These are phyloP conservation scores for Verticillium zaregamsianum DNA, from an alignment of 2,329 filamentous ascomycete species.

Conservation along the genomic window DNA sequence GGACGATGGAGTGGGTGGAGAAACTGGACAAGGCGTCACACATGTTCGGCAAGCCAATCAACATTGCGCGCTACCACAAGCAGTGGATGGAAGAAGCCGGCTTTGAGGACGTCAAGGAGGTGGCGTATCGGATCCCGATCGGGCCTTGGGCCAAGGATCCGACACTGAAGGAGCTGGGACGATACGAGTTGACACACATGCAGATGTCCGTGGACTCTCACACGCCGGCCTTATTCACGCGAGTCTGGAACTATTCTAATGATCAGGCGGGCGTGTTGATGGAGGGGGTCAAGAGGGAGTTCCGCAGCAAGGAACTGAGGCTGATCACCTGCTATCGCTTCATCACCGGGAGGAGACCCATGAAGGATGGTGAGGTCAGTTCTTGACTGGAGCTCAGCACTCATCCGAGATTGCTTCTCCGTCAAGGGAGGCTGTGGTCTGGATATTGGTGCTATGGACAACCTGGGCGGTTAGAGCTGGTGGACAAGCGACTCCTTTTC, in stretches of 20 bases:
- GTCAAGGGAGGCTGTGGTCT: no score
- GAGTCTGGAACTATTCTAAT: conserved; percentile 30
- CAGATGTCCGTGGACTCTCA: conserved; percentile 38
- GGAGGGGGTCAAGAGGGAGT: conserved; percentile 34
- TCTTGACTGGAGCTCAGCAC: neutral
- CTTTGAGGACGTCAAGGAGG: conserved; percentile 28
- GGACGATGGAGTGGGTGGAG: conserved; percentile 12
- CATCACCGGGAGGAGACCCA: conserved; percentile 22
- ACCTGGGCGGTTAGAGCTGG: neutral
- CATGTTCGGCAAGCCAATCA: conserved; percentile 21
- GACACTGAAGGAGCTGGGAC: conserved; percentile 29
- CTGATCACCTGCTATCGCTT: conserved; percentile 31
- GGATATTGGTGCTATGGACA: neutral
- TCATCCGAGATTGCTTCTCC: neutral
- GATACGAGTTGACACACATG: conserved; percentile 33
- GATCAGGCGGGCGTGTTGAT: conserved; percentile 37
- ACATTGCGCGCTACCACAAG: conserved; percentile 23
- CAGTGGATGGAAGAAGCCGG: conserved; percentile 32
- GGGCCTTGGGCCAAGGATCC: conserved; percentile 33
- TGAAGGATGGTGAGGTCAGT: neutral
- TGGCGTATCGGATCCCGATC: conserved; percentile 28
- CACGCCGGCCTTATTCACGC: conserved; percentile 33
- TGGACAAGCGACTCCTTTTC: neutral
- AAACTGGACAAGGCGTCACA: conserved; percentile 7
- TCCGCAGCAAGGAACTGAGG: conserved; percentile 26